Evolutionary conservation across 169 alveolate species (phyloP), one percentile per base, ranked within the genome.

Genomic region (Toxoplasma gondii): DNA sequence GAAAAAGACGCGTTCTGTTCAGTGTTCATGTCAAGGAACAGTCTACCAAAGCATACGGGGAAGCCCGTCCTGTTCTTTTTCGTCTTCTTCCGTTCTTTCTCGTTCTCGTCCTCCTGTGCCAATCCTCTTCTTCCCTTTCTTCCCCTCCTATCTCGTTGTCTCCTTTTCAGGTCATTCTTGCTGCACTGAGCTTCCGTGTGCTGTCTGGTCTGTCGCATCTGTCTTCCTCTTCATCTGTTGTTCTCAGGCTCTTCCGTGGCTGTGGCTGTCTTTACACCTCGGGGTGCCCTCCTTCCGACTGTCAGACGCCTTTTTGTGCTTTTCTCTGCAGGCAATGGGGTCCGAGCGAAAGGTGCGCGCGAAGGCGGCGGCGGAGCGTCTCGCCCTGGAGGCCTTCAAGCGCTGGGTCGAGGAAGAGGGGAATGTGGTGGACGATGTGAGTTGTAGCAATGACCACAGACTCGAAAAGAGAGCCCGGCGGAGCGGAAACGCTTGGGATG

Each of bases 331-430:
- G 84, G 84, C 43, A 16, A 36, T 74, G 84, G 84, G 84, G 5
- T 1, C 39, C 44, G 44, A 31, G 84, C 39, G 84, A 10, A 74
- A 74, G 44, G 39, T 17, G 39, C 39, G 80, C 16, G 34, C 45
- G 74, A 86, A 86, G 49, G 91, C 53, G 36, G 91, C 91, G 43
- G 98, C 97, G 24, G 99, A 98, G 86, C 96, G 91, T 36, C 97
- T 98, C 91, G 98, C 99, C 43, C 93, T 96, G 34, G 98, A 97
- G 84, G 96, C 99, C 45, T 98, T 98, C 98, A 96, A 95, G 80
- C 96, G 98, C 44, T 98, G 99, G 99, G 94, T 98, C 36, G 96
- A 93, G 82, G 98, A 98, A 90, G 99, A 98, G 90, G 98, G 96
- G 36, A 97, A 97, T 91, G 98, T 97, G 34, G 98, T 97, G n/a